Evolutionary conservation across 2,329 filamentous ascomycete genomes (phyloP), one percentile per base, ranked within the genome.

Genomic region (Keithomyces neogunnii): DNA sequence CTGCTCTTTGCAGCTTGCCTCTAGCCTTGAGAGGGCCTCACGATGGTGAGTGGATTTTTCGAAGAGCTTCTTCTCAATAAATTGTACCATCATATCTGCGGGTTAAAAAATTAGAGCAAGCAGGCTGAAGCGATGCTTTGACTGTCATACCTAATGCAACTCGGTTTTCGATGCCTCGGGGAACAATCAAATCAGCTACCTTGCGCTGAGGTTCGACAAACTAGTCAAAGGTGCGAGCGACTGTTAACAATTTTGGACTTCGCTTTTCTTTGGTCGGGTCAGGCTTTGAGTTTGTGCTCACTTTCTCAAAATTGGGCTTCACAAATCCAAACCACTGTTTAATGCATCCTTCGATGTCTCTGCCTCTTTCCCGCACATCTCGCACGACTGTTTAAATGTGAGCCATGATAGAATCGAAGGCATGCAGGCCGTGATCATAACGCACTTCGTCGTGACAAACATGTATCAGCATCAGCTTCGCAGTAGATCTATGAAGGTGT

Each of bases 291-390:
- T n/a, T 29, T 19, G 38, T 8, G 40, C 31, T 11, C 44, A 77
- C 78, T 69, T 86, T 89, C 67, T 92, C 87, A 62, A 95, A 97
- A 63, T 97, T 97, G 3, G 93, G 93, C 69, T 99, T 99, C 43
- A 99, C 93, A 65, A 88, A 99, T 9, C 73, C 74, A 66, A 97
- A 96, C 93, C 93, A 99, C 67, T 99, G 93, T 69, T 97, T 97
- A 67, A 99, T 91, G 62, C 91, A 92, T 40, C 93, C 93, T 64
- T 96, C 88, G 51, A 97, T 87, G 62, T 96, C 92, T 63, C 93
- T 81, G 3, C 88, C 92, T 62, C 93, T 84, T 61, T 96, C 89
- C 60, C 82, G 82, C 28, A 97, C 89, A 69, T 99, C 93, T 62
- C 93, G 86, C 38, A 89, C 73, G 58, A 95, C 86, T 90, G 30